Evolutionary conservation across 148 eudicot genomes (phyloP).

Genomic region (Simmondsia chinensis): DNA sequence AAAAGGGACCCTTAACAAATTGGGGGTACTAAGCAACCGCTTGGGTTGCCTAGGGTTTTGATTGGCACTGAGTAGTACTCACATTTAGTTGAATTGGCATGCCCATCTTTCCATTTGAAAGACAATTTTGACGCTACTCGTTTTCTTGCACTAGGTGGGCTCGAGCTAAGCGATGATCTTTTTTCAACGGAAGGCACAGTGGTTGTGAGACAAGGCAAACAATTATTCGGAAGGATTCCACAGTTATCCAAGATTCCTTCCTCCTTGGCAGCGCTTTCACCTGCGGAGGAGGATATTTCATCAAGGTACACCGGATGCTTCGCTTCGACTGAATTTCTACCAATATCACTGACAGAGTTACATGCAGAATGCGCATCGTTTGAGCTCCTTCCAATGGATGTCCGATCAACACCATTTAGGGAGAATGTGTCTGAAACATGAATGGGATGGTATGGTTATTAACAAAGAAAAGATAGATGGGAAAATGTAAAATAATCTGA

Average conservation of each 20-base stretch:
- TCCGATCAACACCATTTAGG: slow-evolving; percentile 34
- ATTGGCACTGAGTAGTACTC: too few species aligned
- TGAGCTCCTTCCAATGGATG: slow-evolving; percentile 26
- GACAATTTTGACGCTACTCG: slow-evolving; percentile 54
- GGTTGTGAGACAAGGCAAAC: slow-evolving; percentile 79
- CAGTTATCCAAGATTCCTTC: slow-evolving; percentile 57
- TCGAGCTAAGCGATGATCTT: slow-evolving; percentile 56
- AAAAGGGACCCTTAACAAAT: too few species aligned
- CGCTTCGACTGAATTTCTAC: slow-evolving; percentile 35
- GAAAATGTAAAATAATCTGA: too few species aligned
- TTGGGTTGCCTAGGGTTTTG: too few species aligned
- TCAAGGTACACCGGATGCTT: slow-evolving; percentile 45
- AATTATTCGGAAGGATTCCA: slow-evolving; percentile 59
- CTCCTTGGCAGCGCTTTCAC: slow-evolving; percentile 39
- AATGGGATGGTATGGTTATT: background rate
- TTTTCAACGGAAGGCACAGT: slow-evolving; percentile 57
- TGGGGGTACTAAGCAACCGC: too few species aligned
- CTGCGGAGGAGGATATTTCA: slow-evolving; percentile 51
- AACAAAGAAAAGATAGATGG: too few species aligned
- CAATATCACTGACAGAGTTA: slow-evolving; percentile 36
- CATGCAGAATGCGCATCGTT: slow-evolving; percentile 35
- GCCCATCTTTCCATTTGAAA: slow-evolving; percentile 82
- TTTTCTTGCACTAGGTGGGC: slow-evolving; percentile 62
- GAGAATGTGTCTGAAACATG: slow-evolving; percentile 45
- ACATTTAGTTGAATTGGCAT: slow-evolving; percentile 43